These are phyloP conservation scores for Lathyrus sativus DNA, from an alignment of 306 rosid species.

Conservation along the genomic window DNA sequence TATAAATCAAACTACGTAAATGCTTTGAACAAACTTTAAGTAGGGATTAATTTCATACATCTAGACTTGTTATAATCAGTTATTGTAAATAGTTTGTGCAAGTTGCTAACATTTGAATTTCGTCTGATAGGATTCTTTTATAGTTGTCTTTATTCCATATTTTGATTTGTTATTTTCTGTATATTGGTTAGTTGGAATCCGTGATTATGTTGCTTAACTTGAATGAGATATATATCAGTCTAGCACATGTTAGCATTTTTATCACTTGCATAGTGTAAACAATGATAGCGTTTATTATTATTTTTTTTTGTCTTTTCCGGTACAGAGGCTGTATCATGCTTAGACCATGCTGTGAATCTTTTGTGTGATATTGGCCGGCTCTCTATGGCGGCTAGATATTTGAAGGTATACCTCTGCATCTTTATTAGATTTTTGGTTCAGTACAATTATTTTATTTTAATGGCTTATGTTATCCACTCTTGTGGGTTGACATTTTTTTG, in stretches of 20 bases:
- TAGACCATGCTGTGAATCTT: slow-evolving; percentile 73
- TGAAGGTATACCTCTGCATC: slow-evolving; percentile 57
- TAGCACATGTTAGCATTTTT: slow-evolving; percentile 19
- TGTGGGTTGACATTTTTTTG: slow-evolving; percentile 5
- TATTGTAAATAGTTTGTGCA: slow-evolving; percentile 20
- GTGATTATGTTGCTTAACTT: slow-evolving; percentile 7
- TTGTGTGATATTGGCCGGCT: slow-evolving; percentile 97
- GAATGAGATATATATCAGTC: neutral
- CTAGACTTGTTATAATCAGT: slow-evolving; percentile 1
- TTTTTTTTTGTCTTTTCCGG: neutral
- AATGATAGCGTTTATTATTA: slow-evolving; percentile 5
- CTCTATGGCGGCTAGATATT: slow-evolving; percentile 93
- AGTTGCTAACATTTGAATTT: slow-evolving; percentile 24
- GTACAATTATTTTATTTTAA: slow-evolving; percentile 14
- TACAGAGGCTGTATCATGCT: slow-evolving; percentile 82
- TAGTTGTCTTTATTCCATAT: slow-evolving; percentile 24
- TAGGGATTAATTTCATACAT: neutral
- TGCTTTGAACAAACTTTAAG: neutral
- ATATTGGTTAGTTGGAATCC: neutral
- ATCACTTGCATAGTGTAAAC: slow-evolving; percentile 9
- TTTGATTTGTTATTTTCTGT: slow-evolving; percentile 29
- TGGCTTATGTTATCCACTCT: slow-evolving; percentile 1
- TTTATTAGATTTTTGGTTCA: slow-evolving; percentile 28
- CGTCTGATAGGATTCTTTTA: slow-evolving; percentile 11
- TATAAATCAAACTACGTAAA: slow-evolving; percentile 6